Percentiles rank a stretch among this genome's conserved stretches.
phyloP scores from a whole-genome alignment of 2,329 filamentous ascomycete species.

The Chlorencoelia australis region DNA sequence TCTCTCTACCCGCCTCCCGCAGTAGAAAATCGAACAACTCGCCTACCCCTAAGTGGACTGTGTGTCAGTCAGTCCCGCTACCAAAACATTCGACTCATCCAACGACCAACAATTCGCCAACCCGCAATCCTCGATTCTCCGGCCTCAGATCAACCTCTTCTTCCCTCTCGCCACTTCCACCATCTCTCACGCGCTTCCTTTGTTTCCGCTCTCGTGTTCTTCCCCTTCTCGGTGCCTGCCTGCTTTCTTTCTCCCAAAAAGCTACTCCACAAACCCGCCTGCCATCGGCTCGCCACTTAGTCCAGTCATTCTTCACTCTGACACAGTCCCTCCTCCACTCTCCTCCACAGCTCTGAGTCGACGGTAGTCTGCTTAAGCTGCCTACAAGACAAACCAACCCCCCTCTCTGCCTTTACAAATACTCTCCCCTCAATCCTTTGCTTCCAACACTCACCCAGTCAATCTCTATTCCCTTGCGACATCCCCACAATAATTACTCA shows the following conservation, averaged over 20 bases:
- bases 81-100: slow-evolving; percentile 8
- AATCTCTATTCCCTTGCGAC: slow-evolving; percentile 13
- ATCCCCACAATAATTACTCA: too few relatives aligned
- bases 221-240: slow-evolving; percentile 16
- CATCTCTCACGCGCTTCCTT: slow-evolving; percentile 12
- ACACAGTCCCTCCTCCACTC: slow-evolving; percentile 14
- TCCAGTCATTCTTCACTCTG: background rate
- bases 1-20: too few relatives aligned
- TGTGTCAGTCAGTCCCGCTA: too few relatives aligned
- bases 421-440: slow-evolving; percentile 13
- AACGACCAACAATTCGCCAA: too few relatives aligned
- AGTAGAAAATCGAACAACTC: too few relatives aligned
- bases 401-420: slow-evolving; percentile 7
- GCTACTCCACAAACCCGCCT: slow-evolving; percentile 14
- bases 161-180: slow-evolving; percentile 10
- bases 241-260: slow-evolving; percentile 6
- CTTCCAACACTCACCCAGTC: slow-evolving; percentile 22
- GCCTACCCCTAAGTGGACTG: too few relatives aligned
- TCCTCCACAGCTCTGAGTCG: slow-evolving; percentile 13
- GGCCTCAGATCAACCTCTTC: too few relatives aligned
- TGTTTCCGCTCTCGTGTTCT: slow-evolving; percentile 18
- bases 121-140: too few relatives aligned
- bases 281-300: slow-evolving; percentile 15
- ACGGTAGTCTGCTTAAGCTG: background rate
- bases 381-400: too few relatives aligned